These are phyloP conservation scores for Trichoderma sp. DNA, from an alignment of 2,329 filamentous ascomycete species.

Conservation along the genomic window DNA sequence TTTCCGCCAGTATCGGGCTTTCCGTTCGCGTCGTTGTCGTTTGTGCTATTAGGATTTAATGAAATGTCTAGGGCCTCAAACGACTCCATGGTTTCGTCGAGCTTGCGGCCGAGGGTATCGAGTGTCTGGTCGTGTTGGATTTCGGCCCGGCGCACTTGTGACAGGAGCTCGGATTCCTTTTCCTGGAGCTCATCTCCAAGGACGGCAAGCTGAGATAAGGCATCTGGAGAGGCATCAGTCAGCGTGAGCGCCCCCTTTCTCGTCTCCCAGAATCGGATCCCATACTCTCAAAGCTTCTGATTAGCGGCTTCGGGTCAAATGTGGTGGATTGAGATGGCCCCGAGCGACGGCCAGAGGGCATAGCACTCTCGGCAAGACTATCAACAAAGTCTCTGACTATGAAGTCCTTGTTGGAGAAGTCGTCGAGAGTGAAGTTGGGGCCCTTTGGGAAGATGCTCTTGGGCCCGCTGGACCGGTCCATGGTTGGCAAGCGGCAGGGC, in stretches of 20 bases:
- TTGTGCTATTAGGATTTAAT: constrained; percentile 61
- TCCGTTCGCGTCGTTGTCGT: constrained; percentile 34
- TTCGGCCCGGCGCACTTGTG: constrained; percentile 87
- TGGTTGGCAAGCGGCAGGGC: constrained; percentile 29
- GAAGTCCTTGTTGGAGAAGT: constrained; percentile 87
- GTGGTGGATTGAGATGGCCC: constrained; percentile 56
- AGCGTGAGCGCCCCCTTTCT: not conserved
- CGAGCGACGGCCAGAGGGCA: constrained; percentile 77
- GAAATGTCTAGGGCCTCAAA: constrained; percentile 88
- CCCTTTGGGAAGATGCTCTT: constrained; percentile 73
- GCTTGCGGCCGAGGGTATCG: constrained; percentile 80
- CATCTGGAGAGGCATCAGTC: constrained; percentile 42
- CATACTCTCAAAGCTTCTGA: constrained; percentile 84
- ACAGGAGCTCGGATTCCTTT: constrained; percentile 86
- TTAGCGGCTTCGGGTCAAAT: constrained; percentile 96
- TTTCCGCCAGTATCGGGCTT: constrained; percentile 67
- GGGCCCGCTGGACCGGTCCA: constrained; percentile 49
- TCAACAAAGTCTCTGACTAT: constrained; percentile 98
- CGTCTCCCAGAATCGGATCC: not conserved
- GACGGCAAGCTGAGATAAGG: constrained; percentile 64
- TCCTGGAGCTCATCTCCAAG: constrained; percentile 83
- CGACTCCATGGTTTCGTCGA: constrained; percentile 86
- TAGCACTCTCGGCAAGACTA: constrained; percentile 79
- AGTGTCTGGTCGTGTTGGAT: constrained; percentile 88
- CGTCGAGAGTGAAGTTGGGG: constrained; percentile 82